Evolutionary conservation across 73 alveolate species (phyloP), one percentile per base, ranked within the genome.

Genomic region (Paramecium tetraurelia): DNA sequence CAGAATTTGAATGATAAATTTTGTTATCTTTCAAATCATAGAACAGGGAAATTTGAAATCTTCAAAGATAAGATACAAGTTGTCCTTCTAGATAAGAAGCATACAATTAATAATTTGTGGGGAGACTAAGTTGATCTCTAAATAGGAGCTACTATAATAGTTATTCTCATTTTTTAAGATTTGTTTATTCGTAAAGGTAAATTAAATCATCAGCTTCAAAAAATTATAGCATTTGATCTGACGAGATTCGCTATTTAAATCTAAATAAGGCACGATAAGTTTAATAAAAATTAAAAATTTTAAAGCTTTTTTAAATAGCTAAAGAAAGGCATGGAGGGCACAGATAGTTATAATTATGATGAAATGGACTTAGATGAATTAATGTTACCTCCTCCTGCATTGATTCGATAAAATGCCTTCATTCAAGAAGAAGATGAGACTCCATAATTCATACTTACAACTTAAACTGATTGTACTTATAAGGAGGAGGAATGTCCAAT

Each of bases 401-500:
- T 80, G 12, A 43, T 80, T 16, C 21, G 90, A 48, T 44, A 48
- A 43, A 43, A 80, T 80, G 90, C 90, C 41, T 80, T 44, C 90
- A 80, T 80, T 12, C 76, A 80, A 24, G 76, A 80, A 18, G 90
- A 80, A 48, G 76, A 41, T 20, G 90, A 80, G 48, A 48, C 70
- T 31, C 90, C 75, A 21, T 35, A 41, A 80, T 80, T 41, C 57
- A 46, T 80, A 41, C 72, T 80, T 31, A 43, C 46, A 43, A 35
- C 70, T 40, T 33, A 80, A 44, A 22, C 43, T 40, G 72, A 48
- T 36, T 20, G 18, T 58, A 41, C 75, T 27, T 80, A 43, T 35
- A 40, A 80, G 31, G 70, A 80, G 72, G 90, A 43, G 44, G 75
- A 80, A 35, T 80, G 90, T 35, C 90, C 90, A 20, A 80, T 80